Conservation (phyloP, 2,329 filamentous ascomycete species). For the Colletotrichum sp. region DNA sequence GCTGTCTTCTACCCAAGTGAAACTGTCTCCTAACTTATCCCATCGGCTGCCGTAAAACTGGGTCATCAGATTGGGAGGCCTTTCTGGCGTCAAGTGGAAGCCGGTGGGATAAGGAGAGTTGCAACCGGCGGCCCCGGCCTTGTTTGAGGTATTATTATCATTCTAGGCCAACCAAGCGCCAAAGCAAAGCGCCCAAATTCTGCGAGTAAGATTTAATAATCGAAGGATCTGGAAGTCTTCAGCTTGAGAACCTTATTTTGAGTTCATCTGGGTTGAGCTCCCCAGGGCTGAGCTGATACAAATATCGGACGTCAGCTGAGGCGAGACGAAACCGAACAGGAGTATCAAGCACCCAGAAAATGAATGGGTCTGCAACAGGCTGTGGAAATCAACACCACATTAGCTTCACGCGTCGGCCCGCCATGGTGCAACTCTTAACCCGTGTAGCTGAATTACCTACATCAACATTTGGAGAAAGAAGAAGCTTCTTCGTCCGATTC, state of each 20-base stretch:
- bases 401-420: accelerated
- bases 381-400: accelerated
- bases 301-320: background rate
- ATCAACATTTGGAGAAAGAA: too few relatives aligned
- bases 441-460: background rate
- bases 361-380: background rate
- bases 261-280: background rate
- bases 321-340: background rate
- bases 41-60: background rate
- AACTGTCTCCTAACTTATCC: background rate
- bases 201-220: background rate
- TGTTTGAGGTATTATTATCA: background rate
- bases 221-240: background rate
- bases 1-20: background rate
- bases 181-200: background rate
- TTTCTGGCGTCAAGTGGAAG: background rate
- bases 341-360: background rate
- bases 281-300: background rate
- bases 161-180: background rate
- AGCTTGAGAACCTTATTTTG: background rate
- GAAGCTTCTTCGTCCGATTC: too few relatives aligned
- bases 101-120: background rate
- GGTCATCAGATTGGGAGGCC: background rate
- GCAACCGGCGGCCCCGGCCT: background rate
- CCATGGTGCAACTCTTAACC: accelerated